These are phyloP conservation scores for Nepenthes alata DNA, from an alignment of 179 eudicot species.

Conservation along the genomic window DNA sequence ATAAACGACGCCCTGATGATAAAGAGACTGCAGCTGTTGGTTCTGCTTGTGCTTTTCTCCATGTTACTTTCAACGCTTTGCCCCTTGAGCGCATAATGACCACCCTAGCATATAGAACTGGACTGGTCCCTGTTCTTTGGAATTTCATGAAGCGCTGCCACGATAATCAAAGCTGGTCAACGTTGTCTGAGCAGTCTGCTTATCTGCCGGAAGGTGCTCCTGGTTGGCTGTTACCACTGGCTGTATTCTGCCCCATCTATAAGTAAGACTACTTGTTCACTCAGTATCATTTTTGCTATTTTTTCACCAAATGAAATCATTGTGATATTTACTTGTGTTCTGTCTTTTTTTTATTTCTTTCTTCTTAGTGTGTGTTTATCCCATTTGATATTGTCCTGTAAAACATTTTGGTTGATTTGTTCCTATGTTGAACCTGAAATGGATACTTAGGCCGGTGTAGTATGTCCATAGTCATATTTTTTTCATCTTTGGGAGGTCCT, in stretches of 20 bases:
- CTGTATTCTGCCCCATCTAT: conserved; percentile 93
- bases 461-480: too few relatives aligned
- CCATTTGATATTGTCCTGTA: too few relatives aligned
- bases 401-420: too few relatives aligned
- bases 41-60: conserved; percentile 83
- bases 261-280: conserved; percentile 40
- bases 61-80: conserved; percentile 71
- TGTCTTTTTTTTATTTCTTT: too few relatives aligned
- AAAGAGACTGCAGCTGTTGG: conserved; percentile 65
- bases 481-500: too few relatives aligned
- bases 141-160: conserved; percentile 86
- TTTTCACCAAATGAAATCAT: neutral
- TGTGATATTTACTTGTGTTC: too few relatives aligned
- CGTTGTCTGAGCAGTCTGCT: conserved; percentile 47
- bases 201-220: conserved; percentile 71
- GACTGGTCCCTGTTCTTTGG: conserved; percentile 83
- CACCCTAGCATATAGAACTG: conserved; percentile 78
- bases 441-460: too few relatives aligned
- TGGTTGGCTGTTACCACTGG: conserved; percentile 92
- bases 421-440: too few relatives aligned
- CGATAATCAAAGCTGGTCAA: conserved; percentile 66
- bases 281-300: neutral
- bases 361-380: too few relatives aligned
- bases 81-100: conserved; percentile 84
- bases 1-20: conserved; percentile 30